Evolutionary conservation across 495 filamentous ascomycete species (phyloP), one percentile per base, ranked within the genome.

Genomic region (Lichenothelia convexa): DNA sequence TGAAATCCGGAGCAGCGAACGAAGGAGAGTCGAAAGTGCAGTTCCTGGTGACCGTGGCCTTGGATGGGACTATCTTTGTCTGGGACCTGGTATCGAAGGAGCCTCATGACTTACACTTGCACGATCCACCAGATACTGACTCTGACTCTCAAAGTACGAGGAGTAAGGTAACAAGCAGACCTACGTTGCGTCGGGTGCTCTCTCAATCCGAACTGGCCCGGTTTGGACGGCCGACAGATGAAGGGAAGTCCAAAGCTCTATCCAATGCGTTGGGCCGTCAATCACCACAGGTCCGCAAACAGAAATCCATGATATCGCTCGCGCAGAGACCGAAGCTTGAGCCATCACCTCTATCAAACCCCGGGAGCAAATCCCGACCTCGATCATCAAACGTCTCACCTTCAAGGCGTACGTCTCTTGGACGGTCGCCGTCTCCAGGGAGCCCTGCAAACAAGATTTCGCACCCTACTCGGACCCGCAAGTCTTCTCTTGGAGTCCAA

Each of bases 401-500:
- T 30, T 32, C 16, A 22, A 12, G 31, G 13, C 13, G 17, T 12
- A 18, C 31, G 9, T 15, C 9, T 18, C 13, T 8, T 9, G 8
- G 19, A 1, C 9, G 31, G 11, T 11, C 31, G 1, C 31, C 36
- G 12, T 38, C 29, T 26, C 30, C 27, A 27, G 18, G 23, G 15
- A 17, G 18, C 11, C 26, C 24, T 8, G n/a, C 17, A 4, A 22
- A 30, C 12, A 33, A 33, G 31, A 9, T 11, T 11, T 29, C 27
- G n/a, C 54, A 78, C 5, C 69, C 73, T 40, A 61, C 61, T 24
- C 59, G 66, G 26, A 60, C 66, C 2, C 65, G 69, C 21, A 73
- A 73, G 47, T 61, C 61, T 54, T 55, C 47, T 36, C 54, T 39
- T 52, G 27, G 27, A 24, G 24, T 39, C 34, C 12, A 34, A 32